Evolutionary conservation across 2,329 filamentous ascomycete genomes (phyloP).

Genomic region (Thielaviopsis ethacetica): DNA sequence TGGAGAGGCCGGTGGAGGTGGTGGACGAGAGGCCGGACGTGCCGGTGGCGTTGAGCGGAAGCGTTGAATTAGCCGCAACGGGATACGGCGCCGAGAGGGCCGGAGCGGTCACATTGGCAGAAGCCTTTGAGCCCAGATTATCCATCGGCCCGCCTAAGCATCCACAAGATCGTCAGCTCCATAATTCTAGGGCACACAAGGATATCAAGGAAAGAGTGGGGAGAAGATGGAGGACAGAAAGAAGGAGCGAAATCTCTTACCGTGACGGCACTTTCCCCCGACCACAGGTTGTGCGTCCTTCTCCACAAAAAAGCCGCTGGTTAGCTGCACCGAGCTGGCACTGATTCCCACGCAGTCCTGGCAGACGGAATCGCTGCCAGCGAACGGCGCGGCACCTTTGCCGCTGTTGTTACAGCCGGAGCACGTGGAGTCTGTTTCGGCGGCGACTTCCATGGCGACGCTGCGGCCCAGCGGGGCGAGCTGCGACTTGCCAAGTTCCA

Average conservation of each 20-base stretch:
- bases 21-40: background rate
- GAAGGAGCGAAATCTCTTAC: conserved; percentile 1
- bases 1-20: background rate
- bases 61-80: background rate
- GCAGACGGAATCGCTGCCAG: conserved; percentile 1
- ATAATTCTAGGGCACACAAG: background rate
- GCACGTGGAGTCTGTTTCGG: conserved; percentile 2
- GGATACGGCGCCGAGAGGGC: background rate
- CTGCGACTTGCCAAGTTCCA: conserved; percentile 7
- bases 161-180: conserved; percentile 1
- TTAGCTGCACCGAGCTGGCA: background rate
- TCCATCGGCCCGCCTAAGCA: conserved; percentile 6
- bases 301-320: conserved; percentile 8
- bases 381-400: background rate
- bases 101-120: background rate
- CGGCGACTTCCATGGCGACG: conserved; percentile 3
- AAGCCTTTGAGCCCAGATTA: background rate
- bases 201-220: background rate
- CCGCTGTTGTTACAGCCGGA: background rate
- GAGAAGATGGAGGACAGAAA: background rate
- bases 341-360: conserved; percentile 4
- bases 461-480: conserved; percentile 7
- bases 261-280: conserved; percentile 9
- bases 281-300: background rate
- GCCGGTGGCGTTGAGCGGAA: background rate